phyloP scores from a whole-genome alignment of 306 rosid genomes.

The Sesbania bispinosa region DNA sequence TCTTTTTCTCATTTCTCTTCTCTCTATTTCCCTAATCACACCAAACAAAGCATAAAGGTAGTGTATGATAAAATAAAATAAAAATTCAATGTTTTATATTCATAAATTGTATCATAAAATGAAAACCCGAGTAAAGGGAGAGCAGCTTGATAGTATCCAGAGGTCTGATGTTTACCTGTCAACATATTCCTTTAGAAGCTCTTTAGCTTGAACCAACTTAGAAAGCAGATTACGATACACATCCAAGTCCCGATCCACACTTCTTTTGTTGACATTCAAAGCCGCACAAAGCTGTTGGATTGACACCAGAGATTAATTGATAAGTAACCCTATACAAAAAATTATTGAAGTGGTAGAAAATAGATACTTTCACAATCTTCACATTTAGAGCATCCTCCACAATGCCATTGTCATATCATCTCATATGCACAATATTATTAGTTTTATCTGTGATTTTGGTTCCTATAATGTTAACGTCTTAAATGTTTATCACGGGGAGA shows the following conservation, averaged over 20 bases:
- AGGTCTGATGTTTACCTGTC: conserved; percentile 57
- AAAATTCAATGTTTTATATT: not conserved
- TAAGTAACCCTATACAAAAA: not conserved
- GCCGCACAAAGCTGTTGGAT: conserved; percentile 66
- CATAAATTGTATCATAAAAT: not conserved
- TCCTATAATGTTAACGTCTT: not conserved
- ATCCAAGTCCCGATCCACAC: conserved; percentile 91
- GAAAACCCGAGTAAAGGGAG: not conserved
- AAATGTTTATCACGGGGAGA: not conserved
- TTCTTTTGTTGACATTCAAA: conserved; percentile 64
- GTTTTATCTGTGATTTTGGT: conserved; percentile 4
- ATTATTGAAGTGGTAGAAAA: not conserved
- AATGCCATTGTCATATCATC: conserved; percentile 10
- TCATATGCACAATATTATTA: conserved; percentile 8
- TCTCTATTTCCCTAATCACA: no score
- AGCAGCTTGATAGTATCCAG: not conserved
- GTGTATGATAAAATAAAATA: not conserved
- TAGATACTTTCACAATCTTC: not conserved
- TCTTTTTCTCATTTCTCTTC: no score
- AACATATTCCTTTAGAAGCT: conserved; percentile 78
- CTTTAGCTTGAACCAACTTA: conserved; percentile 96
- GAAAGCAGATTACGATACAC: conserved; percentile 86
- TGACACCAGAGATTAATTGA: conserved; percentile 29
- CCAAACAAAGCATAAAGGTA: no score
- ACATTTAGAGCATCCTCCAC: conserved; percentile 10